phyloP scores from a whole-genome alignment of 2,329 filamentous ascomycete species.

The Neofusicoccum umdonicola region DNA sequence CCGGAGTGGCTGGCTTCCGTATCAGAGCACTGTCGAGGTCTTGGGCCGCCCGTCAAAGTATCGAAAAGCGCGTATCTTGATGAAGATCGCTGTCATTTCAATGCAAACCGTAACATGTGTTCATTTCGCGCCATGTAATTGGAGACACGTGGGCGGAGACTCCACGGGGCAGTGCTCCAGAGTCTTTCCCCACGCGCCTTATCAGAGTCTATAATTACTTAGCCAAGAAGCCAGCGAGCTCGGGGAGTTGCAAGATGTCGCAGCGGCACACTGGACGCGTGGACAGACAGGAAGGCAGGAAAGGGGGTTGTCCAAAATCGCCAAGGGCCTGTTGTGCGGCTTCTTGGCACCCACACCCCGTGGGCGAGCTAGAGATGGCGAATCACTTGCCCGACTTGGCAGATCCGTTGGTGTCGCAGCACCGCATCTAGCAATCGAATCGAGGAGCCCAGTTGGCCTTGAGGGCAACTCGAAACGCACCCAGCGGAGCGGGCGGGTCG shows the following conservation, averaged over 20 bases:
- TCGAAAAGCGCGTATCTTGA: not conserved
- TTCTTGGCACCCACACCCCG: not conserved
- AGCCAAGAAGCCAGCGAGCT: too few species aligned
- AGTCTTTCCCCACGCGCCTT: not conserved
- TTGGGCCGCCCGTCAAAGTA: not conserved
- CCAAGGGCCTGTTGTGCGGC: not conserved
- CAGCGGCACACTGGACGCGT: not conserved
- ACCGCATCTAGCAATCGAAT: not conserved
- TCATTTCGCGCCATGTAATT: not conserved
- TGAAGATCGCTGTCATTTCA: not conserved
- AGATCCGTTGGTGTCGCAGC: not conserved
- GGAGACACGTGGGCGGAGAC: not conserved
- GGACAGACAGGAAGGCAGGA: not conserved
- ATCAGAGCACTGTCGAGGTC: not conserved
- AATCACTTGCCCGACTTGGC: not conserved
- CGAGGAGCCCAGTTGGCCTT: not conserved
- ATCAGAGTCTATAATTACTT: not conserved
- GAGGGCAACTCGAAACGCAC: conserved; percentile 5
- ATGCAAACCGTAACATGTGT: too few species aligned
- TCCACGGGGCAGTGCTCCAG: not conserved
- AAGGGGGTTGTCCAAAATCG: not conserved
- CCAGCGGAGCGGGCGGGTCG: not conserved
- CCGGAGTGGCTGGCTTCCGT: not conserved
- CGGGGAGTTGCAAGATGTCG: not conserved
- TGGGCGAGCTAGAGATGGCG: not conserved